Evolutionary conservation across 805 yeast genomes (phyloP), one percentile per base, ranked within the genome.

Genomic region (Saccharomycopsis lassenensis): DNA sequence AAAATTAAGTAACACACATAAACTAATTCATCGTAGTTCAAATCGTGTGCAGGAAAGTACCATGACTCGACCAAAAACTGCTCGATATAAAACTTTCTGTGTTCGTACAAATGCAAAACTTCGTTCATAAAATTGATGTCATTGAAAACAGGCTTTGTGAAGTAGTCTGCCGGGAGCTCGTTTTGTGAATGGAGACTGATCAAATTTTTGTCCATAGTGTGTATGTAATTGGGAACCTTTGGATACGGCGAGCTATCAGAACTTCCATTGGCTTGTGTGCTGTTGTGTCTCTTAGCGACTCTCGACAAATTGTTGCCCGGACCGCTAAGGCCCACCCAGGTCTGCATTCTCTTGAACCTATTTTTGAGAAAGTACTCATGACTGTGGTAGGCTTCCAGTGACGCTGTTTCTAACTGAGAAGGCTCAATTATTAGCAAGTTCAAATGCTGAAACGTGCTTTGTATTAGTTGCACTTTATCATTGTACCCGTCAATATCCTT

Each of bases 1-100:
- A 83, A 54, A 48, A 83, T 76, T 27, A 69, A 37, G 46, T 52
- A 71, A 3, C 74, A 79, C 48, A 78, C 70, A 48, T 67, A 69
- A 4, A 75, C 58, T 43, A 80, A 65, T 52, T 81, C 91, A 53
- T 80, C 84, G 48, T 67, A 66, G 6, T 69, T 49, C 35, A 77
- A 59, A 46, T 69, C 69, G 51, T 77, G 84, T 2, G 87, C 81
- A 15, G 77, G 77, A 51, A 81, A 81, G 36, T 70, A 67, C 86
- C 87, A 78, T 45, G 62, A 63, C 24, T 74, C 70, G 12, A 72
- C 63, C 32, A 69, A 53, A 42, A 43, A 43, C 21, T 43, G 39
- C 33, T 37, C 34, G 62, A 61, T 14, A 43, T 29, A 33, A 47
- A 49, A 46, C 48, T 29, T 29, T 12, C 40, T 58, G 12, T 51